Base-by-base conservation (phyloP, 179 eudicot species). In the Amaranthus tricolor region DNA sequence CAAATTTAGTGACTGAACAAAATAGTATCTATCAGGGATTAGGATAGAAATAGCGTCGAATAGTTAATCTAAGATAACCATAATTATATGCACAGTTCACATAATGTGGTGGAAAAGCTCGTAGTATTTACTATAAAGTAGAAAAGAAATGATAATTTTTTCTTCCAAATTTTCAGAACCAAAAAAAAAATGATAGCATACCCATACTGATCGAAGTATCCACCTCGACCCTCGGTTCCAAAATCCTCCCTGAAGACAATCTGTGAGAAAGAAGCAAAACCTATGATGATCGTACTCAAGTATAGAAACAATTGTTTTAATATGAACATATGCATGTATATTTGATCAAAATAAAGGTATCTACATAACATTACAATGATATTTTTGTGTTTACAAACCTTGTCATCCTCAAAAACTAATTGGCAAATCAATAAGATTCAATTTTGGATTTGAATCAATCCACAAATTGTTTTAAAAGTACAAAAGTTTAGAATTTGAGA, bases 181-280 rank as follows among this genome's bases (percentile, higher is more conserved):
- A 48, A 31, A 31, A 31, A 31, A 31, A 31, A 4, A 31, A 31
- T 11, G 9, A 65, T 24, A 76, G 49, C 89, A 55, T 91, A 96
- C 99, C 99, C 99, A 76, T 96, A 96, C 75, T 96, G 85, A 72
- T 96, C 97, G 72, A 96, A 96, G 84, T 96, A 96, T 80, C 99
- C 99, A 73, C 99, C 99, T 70, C 99, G 98, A 9, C 99, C 99
- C 15, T 91, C 96, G 67, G 96, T 93, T 78, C 99, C 99, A 87
- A 96, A 93, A 85, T 96, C 98, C 81, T 96, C 99, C 83, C 98
- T 89, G 62, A 96, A 96, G 70, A 96, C 99, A 85, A 96, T 96
- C 99, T 96, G 88, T 76, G 74, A 9, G 47, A 53, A 61, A 20
- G 6, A 40, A 57, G 20, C 43, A 31, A 21, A 68, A 5, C n/a